Evolutionary conservation across 2,329 filamentous ascomycete genomes (phyloP).

Genomic region (Dothiorella sarmentorum): DNA sequence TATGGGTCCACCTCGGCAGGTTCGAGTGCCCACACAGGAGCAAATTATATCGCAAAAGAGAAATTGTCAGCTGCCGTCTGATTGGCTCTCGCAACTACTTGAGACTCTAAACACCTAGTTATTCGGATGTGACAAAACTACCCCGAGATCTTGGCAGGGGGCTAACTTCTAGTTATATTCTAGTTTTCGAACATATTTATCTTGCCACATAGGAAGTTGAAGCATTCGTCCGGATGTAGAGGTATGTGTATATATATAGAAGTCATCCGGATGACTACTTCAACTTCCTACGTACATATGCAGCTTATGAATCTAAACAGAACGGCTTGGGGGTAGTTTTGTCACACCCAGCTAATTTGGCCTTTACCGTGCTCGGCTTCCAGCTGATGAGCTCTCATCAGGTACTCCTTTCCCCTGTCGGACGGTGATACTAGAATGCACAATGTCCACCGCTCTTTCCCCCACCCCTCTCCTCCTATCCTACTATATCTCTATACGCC

Average conservation of each 20-base stretch:
- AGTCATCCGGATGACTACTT: too few relatives aligned
- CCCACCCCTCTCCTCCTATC: background rate
- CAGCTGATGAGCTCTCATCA: background rate
- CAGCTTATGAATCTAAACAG: too few relatives aligned
- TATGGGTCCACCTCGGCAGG: background rate
- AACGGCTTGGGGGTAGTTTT: background rate
- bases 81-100: background rate
- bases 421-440: background rate
- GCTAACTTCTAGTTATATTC: too few relatives aligned
- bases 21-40: background rate
- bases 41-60: background rate
- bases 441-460: background rate
- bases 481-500: background rate
- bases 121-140: too few relatives aligned
- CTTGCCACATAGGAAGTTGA: too few relatives aligned
- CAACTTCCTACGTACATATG: too few relatives aligned
- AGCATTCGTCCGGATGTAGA: too few relatives aligned
- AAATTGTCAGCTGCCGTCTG: background rate
- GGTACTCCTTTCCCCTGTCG: background rate
- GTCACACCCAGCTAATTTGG: background rate
- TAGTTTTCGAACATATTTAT: too few relatives aligned
- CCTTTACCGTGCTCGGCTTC: too few relatives aligned
- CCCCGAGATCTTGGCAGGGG: too few relatives aligned
- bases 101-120: too few relatives aligned
- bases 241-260: too few relatives aligned